Base-by-base conservation (phyloP, 2,329 filamentous ascomycete genomes). In the Diplodia seriata region DNA sequence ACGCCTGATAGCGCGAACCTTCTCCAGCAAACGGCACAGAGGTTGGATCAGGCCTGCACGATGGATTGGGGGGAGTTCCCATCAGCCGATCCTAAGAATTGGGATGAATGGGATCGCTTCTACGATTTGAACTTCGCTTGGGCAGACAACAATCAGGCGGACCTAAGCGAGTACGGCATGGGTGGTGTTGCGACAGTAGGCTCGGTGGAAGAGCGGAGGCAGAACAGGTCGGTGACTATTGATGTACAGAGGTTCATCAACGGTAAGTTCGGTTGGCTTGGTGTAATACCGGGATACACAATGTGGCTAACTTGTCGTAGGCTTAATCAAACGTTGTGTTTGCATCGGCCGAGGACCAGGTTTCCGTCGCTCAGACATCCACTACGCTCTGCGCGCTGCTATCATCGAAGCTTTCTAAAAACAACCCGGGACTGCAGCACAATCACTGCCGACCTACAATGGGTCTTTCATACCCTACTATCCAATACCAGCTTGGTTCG, bases 281-380 rank as follows among this genome's bases (percentile, higher is more conserved):
- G 18, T 18, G 2, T 14, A 57, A 6, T 14, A 18, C 14, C 1
- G n/a, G 8, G n/a, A 20, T 20, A 23, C 7, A 47, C 23, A n/a
- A 20, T 26, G 15, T 38, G 14, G n/a, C 57, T 68, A 29, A 68
- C 38, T 18, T 47, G 26, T 26, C 11, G 36, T 62, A 81, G 79
- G 75, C 38, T 69, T 81, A 9, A 75, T 79, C 66, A 76, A 75
- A 40, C 73, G 76, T 36, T 76, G 71, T 20, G 76, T 82, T 29
- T 84, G 82, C 69, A 74, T 83, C 11, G 81, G 81, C n/a, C 76
- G 80, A 38, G 73, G 78, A 9, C 80, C 82, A 4, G 81, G 81
- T 0, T 83, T 81, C 68, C 76, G 80, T 68, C 75, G 77, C 56
- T 76, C 76, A 54, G 79, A 82, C 71, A 76, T 83, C 15, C 81